phyloP scores from a whole-genome alignment of 768 basidiomycete species.

The Pleurotus tuber-regium region DNA sequence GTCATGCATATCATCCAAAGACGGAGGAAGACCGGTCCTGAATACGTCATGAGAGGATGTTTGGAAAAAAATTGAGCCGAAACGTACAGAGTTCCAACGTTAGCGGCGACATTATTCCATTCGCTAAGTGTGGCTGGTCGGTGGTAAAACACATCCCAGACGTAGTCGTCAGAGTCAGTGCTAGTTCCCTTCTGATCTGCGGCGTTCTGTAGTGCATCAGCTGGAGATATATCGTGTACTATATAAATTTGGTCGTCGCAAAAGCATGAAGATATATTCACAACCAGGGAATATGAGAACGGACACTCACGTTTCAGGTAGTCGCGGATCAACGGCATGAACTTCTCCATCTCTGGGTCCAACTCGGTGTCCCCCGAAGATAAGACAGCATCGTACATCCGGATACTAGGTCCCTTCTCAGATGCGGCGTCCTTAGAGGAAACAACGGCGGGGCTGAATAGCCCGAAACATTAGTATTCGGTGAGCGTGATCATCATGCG shows the following conservation, averaged over 20 bases:
- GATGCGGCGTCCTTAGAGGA: slow-evolving; percentile 46
- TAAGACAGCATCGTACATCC: slow-evolving; percentile 71
- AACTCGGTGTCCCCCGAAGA: slow-evolving; percentile 28
- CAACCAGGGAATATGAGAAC: not conserved
- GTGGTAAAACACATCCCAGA: slow-evolving; percentile 84
- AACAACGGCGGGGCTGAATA: slow-evolving; percentile 54
- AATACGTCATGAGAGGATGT: slow-evolving; percentile 6
- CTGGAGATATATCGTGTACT: slow-evolving; percentile 30
- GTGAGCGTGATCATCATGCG: not conserved
- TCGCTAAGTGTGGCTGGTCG: slow-evolving; percentile 57
- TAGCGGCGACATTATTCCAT: slow-evolving; percentile 49
- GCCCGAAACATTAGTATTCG: not conserved
- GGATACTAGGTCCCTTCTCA: slow-evolving; percentile 43
- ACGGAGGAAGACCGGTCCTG: slow-evolving; percentile 66
- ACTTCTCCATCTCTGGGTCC: slow-evolving; percentile 72
- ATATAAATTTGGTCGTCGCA: slow-evolving; percentile 7
- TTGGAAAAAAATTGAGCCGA: not conserved
- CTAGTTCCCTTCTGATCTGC: slow-evolving; percentile 1
- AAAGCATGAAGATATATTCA: not conserved
- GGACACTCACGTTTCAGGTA: slow-evolving; percentile 57
- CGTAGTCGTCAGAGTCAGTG: slow-evolving; percentile 52
- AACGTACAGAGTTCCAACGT: slow-evolving; percentile 64
- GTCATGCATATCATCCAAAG: slow-evolving; percentile 52
- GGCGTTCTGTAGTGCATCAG: slow-evolving; percentile 13
- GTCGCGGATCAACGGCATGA: slow-evolving; percentile 73